phyloP scores from a whole-genome alignment of 2,329 filamentous ascomycete species.

The Madurella mycetomatis region DNA sequence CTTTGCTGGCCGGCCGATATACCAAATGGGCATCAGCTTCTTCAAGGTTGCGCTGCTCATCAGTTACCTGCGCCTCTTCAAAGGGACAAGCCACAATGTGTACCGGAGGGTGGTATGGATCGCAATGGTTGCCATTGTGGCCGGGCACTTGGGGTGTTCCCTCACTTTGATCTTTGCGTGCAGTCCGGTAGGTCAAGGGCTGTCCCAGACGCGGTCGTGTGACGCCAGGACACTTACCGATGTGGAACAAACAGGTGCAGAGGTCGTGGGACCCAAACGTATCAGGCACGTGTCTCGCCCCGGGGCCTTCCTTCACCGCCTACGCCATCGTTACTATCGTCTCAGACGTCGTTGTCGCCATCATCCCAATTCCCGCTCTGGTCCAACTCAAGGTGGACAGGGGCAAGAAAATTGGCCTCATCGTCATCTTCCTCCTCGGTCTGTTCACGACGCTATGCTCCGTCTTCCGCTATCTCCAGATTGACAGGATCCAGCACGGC shows the following conservation, averaged over 20 bases:
- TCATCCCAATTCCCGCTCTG: constrained; percentile 48
- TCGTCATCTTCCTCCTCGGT: constrained; percentile 49
- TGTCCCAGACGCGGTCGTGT: not conserved
- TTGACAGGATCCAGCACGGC: constrained; percentile 44
- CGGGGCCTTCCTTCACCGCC: constrained; percentile 46
- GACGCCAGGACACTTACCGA: not conserved
- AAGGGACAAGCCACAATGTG: constrained; percentile 41
- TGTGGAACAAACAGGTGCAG: constrained; percentile 27
- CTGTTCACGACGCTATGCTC: constrained; percentile 54
- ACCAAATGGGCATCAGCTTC: constrained; percentile 51
- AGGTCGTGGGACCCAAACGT: constrained; percentile 43
- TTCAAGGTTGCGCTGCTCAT: constrained; percentile 53
- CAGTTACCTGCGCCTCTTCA: constrained; percentile 48
- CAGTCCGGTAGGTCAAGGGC: constrained; percentile 36
- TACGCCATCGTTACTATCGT: constrained; percentile 50
- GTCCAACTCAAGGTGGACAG: constrained; percentile 44
- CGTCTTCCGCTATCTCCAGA: constrained; percentile 48
- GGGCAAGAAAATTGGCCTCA: constrained; percentile 47
- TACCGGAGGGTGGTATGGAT: constrained; percentile 44
- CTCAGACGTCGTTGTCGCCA: constrained; percentile 46
- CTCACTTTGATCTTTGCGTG: constrained; percentile 49
- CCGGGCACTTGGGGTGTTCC: constrained; percentile 45
- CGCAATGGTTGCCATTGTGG: constrained; percentile 40
- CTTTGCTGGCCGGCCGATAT: constrained; percentile 50
- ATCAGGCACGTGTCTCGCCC: constrained; percentile 41